Evolutionary conservation across 192 early-diverging fungal genomes (phyloP).

Genomic region (Backusella tarrabulga): DNA sequence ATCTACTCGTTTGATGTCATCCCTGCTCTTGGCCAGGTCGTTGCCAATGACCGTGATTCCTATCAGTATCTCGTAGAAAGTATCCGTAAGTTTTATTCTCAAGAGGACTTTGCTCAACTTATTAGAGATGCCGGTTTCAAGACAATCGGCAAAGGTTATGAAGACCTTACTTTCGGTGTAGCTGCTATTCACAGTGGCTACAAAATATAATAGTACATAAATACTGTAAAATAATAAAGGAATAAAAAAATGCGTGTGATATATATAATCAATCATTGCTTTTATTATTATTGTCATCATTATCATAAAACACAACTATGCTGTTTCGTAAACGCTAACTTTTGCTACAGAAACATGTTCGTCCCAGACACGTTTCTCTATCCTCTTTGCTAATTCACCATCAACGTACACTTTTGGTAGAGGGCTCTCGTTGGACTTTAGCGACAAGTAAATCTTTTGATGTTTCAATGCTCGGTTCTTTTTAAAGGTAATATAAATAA

Average conservation of each 20-base stretch:
- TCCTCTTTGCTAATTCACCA: background rate
- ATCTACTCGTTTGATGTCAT: constrained; percentile 94
- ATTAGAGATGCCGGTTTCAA: constrained; percentile 90
- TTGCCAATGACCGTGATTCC: constrained; percentile 86
- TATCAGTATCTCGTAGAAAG: constrained; percentile 98
- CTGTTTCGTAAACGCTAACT: background rate
- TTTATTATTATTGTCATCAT: background rate
- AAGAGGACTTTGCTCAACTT: constrained; percentile 87
- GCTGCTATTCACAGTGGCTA: constrained; percentile 95
- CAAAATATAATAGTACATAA: constrained; percentile 59
- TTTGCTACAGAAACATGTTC: constrained; percentile 7
- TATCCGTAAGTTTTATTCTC: constrained; percentile 91
- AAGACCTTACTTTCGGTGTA: constrained; percentile 96
- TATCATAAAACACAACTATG: background rate
- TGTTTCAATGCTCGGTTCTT: background rate
- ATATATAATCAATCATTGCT: background rate
- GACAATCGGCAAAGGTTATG: constrained; percentile 84
- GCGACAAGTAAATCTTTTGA: background rate
- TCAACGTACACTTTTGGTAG: constrained; percentile 2
- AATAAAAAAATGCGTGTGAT: background rate
- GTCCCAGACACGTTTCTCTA: background rate
- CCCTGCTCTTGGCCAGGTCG: constrained; percentile 79
- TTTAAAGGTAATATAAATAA: background rate
- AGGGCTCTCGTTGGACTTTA: background rate
- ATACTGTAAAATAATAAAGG: background rate